Evolutionary conservation across 2,329 filamentous ascomycete genomes (phyloP).

Genomic region (Pyrenochaeta sp.): DNA sequence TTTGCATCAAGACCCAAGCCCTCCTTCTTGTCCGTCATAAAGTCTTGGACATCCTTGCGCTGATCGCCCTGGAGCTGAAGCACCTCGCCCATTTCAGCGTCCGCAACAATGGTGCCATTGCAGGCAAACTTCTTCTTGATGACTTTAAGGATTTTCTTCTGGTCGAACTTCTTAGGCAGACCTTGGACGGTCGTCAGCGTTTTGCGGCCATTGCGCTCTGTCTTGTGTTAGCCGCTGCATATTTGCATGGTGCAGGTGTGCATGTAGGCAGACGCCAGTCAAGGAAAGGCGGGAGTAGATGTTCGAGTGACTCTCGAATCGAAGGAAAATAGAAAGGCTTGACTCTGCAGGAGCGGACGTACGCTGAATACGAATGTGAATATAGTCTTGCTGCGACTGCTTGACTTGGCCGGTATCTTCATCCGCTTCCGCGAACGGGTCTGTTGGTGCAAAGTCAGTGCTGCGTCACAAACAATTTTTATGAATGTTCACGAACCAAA

Average conservation of each 20-base stretch:
- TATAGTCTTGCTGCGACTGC: constrained; percentile 89
- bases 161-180: constrained; percentile 98
- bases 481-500: constrained; percentile 48
- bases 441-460: constrained; percentile 6
- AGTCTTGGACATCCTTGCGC: constrained; percentile 98
- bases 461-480: constrained; percentile 3
- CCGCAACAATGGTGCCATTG: constrained; percentile 99
- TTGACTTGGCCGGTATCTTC: constrained; percentile 97
- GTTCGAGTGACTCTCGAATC: not conserved
- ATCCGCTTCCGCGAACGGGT: constrained; percentile 99
- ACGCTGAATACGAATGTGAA: constrained; percentile 99
- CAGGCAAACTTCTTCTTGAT: constrained; percentile 99
- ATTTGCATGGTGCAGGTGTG: not conserved
- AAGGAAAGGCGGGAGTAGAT: constrained; percentile 1
- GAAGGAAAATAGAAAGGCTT: constrained; percentile 36
- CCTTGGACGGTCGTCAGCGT: constrained; percentile 99
- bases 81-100: constrained; percentile 97
- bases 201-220: constrained; percentile 99
- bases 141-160: constrained; percentile 99
- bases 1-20: constrained; percentile 93
- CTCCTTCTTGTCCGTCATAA: constrained; percentile 94
- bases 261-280: not conserved
- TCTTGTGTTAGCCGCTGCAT: constrained; percentile 51
- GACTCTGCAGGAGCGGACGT: constrained; percentile 53
- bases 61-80: constrained; percentile 99